phyloP scores from a whole-genome alignment of 495 filamentous ascomycete genomes.

The Podospora tetraspora region DNA sequence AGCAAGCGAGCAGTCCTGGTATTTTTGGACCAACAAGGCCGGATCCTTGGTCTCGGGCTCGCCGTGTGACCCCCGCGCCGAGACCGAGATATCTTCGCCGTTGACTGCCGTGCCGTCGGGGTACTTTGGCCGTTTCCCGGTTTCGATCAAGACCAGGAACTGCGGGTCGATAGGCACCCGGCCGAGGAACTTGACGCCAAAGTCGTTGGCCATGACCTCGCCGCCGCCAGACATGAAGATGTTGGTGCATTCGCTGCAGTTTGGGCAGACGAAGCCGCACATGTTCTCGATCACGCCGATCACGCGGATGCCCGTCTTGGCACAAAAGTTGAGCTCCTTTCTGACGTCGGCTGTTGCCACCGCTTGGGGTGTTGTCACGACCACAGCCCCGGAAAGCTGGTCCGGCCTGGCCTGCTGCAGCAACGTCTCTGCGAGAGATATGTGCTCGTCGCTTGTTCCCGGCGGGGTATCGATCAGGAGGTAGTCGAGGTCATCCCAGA shows the following conservation, averaged over 20 bases:
- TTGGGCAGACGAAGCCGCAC: conserved; percentile 93
- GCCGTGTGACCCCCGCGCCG: conserved; percentile 5
- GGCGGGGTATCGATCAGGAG: conserved; percentile 94
- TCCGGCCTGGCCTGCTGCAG: conserved; percentile 56
- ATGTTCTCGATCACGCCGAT: conserved; percentile 96
- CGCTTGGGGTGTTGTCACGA: conserved; percentile 95
- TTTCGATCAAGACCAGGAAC: conserved; percentile 51
- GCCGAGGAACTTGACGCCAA: conserved; percentile 76
- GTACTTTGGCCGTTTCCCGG: conserved; percentile 45
- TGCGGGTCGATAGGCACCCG: conserved; percentile 82
- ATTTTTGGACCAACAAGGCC: conserved; percentile 67
- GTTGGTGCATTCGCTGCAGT: conserved; percentile 89
- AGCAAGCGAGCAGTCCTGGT: conserved; percentile 69
- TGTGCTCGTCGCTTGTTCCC: conserved; percentile 95
- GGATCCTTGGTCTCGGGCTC: conserved; percentile 41
- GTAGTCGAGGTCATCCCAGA: conserved; percentile 85
- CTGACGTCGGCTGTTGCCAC: conserved; percentile 88
- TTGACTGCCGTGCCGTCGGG: conserved; percentile 46
- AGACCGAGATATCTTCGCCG: conserved; percentile 39
- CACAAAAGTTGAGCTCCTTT: conserved; percentile 95
- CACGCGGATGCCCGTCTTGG: conserved; percentile 73
- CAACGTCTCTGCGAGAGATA: conserved; percentile 83
- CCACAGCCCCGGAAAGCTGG: conserved; percentile 71
- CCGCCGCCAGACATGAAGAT: conserved; percentile 88
- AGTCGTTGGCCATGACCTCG: conserved; percentile 81